Conservation (phyloP, 768 basidiomycete species). For the Mycena polygramma region DNA sequence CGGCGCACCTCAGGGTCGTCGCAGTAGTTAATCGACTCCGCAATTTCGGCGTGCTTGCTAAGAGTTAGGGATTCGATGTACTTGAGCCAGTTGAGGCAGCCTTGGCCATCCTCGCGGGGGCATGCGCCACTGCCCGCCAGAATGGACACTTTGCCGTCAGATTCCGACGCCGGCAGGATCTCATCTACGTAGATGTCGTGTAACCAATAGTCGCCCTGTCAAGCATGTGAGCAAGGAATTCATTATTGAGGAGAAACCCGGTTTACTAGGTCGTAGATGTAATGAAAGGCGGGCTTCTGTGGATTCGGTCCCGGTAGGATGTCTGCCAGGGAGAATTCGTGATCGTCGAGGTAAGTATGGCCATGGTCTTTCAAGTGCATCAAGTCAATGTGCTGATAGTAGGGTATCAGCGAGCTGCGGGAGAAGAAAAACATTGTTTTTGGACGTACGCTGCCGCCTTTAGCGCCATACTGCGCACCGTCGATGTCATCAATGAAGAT, state of each 20-base stretch:
- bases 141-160: conserved; percentile 23
- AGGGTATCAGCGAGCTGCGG: not conserved
- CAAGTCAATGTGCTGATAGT: conserved; percentile 23
- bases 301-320: conserved; percentile 16
- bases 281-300: conserved; percentile 24
- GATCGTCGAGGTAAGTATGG: conserved; percentile 27
- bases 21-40: conserved; percentile 20
- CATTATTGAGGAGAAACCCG: not conserved
- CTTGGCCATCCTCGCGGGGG: conserved; percentile 31
- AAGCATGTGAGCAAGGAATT: not conserved
- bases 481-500: conserved; percentile 27
- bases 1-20: conserved; percentile 28
- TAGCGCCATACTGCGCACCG: conserved; percentile 14
- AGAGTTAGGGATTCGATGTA: conserved; percentile 12
- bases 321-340: conserved; percentile 22
- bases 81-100: conserved; percentile 22
- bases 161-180: conserved; percentile 16
- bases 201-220: conserved; percentile 27
- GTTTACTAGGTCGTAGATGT: conserved; percentile 24
- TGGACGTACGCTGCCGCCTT: conserved; percentile 14
- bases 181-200: conserved; percentile 32
- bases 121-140: conserved; percentile 32
- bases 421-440: not conserved
- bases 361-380: conserved; percentile 25
- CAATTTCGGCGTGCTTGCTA: conserved; percentile 25